Evolutionary conservation across 768 basidiomycete species (phyloP), one percentile per base, ranked within the genome.

Genomic region (Panaeolus cyanescens): DNA sequence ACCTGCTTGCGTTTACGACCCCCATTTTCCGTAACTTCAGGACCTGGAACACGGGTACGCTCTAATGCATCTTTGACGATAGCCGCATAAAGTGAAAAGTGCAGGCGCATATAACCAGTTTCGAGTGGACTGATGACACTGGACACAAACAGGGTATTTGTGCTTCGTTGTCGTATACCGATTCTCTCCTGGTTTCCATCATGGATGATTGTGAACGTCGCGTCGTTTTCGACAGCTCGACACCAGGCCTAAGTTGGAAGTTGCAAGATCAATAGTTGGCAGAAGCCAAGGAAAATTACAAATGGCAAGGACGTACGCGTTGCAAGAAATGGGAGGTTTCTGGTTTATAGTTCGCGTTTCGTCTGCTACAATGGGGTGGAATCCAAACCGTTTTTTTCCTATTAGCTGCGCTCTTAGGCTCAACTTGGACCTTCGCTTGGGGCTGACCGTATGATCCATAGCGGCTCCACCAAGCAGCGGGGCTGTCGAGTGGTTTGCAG

Each of bases 221-320:
- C 32, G 33, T 59, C 58, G 10, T 32, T 45, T 37, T 32, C 39
- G 1, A 59, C 58, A 13, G 58, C 39, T 10, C 32, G 39, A 19
- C 25, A 31, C 58, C 58, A 59, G 12, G 45, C 28, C 58, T 59
- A n/a, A n/a, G n/a, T n/a, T n/a, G n/a, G n/a, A 42, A 28, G n/a
- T 6, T 33, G n/a, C 32, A 15, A 57, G 17, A 15, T 8, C 17
- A 39, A 57, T 17, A 25, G 34, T 22, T 37, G 33, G 56, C 34
- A 58, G 55, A 32, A 36, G 28, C 22, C 13, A 39, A 9, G 3
- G 8, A n/a, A 34, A 5, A 33, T 7, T 9, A 32, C 8, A 34
- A 15, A 34, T n/a, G n/a, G n/a, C n/a, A 30, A 12, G 32, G 28
- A 17, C 37, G 7, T n/a, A 57, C 28, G 2, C 33, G 17, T n/a